Evolutionary conservation across 495 filamentous ascomycete species (phyloP), one percentile per base, ranked within the genome.

Genomic region (Extremus antarcticus): DNA sequence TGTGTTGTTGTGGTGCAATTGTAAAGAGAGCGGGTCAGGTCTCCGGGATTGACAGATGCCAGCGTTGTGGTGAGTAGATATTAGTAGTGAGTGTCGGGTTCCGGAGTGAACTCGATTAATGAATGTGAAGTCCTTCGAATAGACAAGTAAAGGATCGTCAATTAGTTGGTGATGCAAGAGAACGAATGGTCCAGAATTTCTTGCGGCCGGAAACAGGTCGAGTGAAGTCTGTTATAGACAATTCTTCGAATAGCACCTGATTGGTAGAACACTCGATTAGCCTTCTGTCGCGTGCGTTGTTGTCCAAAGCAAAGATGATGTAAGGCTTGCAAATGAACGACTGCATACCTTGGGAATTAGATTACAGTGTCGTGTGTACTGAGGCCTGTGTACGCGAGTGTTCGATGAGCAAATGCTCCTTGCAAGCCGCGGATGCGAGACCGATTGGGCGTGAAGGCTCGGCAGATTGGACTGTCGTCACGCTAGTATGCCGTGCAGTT

Each of bases 101-200:
- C 50, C 45, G 22, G 22, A 66, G 65, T 73, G 71, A 64, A 71
- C 65, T 38, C 53, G 21, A 65, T 58, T 71, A 71, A 69, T 75
- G 78, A 77, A 73, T 78, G 69, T 74, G 73, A 75, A 68, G 74
- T 71, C 75, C 73, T 72, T 75, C 62, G 65, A 60, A 73, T 74
- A 74, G 72, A 64, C 62, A 64, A 72, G 73, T 66, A 67, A 80
- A 78, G 69, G 77, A 82, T 63, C 68, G 77, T 72, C 9, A 74
- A 72, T 73, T 77, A 78, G 73, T 80, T 79, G 76, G 73, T 69
- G 66, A 53, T 57, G 63, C 54, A 67, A 66, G 57, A 60, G 66
- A 68, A 62, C 58, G 67, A 67, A 57, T 19, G 50, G 60, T 64
- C 54, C 61, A 51, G 48, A 63, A 59, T 53, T 55, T 52, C 50